A percentile compares a stretch with the other conserved stretches of the same genome.
phyloP scores from a whole-genome alignment of 164 flowering plant species.

The Kalanchoe fedtschenkoi region DNA sequence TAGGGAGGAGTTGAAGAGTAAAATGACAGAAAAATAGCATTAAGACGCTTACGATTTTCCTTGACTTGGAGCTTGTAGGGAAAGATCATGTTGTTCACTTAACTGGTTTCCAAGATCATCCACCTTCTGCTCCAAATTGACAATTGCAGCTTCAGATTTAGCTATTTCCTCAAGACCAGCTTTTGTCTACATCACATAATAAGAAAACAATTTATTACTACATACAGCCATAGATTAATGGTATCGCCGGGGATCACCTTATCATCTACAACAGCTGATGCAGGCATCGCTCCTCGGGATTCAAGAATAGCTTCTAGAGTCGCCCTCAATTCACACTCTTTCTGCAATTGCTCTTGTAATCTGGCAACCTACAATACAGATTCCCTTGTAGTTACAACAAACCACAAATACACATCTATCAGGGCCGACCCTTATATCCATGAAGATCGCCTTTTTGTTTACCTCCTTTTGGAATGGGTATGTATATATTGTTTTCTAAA shows the following conservation, averaged over 20 bases:
- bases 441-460: neutral
- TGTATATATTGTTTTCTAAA: neutral
- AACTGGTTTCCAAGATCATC: constrained; percentile 56
- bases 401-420: neutral
- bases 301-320: constrained; percentile 60
- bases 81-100: constrained; percentile 31
- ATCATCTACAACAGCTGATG: constrained; percentile 34
- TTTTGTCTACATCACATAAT: constrained; percentile 40
- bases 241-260: constrained; percentile 38
- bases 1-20: neutral
- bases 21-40: neutral
- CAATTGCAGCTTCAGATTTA: constrained; percentile 49
- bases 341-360: constrained; percentile 63
- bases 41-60: constrained; percentile 26
- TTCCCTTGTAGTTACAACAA: neutral
- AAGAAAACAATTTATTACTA: constrained; percentile 2
- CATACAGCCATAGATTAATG: neutral
- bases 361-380: constrained; percentile 50
- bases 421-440: neutral
- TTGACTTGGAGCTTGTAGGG: constrained; percentile 19
- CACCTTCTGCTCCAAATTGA: constrained; percentile 55
- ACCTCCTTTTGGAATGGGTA: neutral
- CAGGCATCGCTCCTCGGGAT: constrained; percentile 18
- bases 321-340: constrained; percentile 55
- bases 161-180: constrained; percentile 58